A percentile compares a stretch with the other conserved stretches of the same genome.
Evolutionary conservation across 352 stramenopile genomes (phyloP).

Genomic region (Phytophthora cactorum): DNA sequence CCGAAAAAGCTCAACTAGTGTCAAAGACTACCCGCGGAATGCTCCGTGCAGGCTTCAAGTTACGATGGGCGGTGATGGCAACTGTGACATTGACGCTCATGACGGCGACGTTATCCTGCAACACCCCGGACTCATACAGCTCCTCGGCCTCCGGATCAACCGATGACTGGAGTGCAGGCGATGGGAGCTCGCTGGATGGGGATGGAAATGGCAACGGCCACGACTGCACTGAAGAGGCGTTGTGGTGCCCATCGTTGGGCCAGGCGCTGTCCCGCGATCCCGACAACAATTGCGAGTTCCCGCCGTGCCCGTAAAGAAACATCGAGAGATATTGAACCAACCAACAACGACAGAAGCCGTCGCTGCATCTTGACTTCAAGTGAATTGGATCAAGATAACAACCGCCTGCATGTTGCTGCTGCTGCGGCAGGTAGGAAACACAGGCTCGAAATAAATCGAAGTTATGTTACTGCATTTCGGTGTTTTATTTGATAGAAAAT

Average conservation of each 20-base stretch:
- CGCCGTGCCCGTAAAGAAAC: slow-evolving; percentile 15
- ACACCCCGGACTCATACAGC: slow-evolving; percentile 8
- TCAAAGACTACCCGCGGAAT: slow-evolving; percentile 6
- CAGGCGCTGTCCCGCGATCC: slow-evolving; percentile 33
- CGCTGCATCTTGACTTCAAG: not conserved
- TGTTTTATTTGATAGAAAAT: not conserved
- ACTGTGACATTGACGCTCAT: not conserved
- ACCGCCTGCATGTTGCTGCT: not conserved
- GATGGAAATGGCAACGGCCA: slow-evolving; percentile 3
- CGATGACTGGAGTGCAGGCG: not conserved
- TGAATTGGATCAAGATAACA: not conserved
- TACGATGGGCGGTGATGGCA: slow-evolving; percentile 12
- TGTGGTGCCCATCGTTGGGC: slow-evolving; percentile 30
- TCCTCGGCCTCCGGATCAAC: slow-evolving; percentile 3
- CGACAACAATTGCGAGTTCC: slow-evolving; percentile 42
- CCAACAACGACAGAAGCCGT: not conserved
- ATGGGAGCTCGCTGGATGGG: not conserved
- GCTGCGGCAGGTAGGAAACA: not conserved
- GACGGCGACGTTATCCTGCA: slow-evolving; percentile 7
- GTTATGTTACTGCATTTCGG: slow-evolving; percentile 11
- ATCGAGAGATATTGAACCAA: too few species aligned
- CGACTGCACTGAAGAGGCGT: slow-evolving; percentile 48
- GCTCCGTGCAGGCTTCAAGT: slow-evolving; percentile 9
- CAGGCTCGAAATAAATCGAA: slow-evolving; percentile 12
- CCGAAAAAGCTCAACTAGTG: slow-evolving; percentile 13